phyloP scores from a whole-genome alignment of 371 early-diverging fungal species.

The Mortierella sp. region DNA sequence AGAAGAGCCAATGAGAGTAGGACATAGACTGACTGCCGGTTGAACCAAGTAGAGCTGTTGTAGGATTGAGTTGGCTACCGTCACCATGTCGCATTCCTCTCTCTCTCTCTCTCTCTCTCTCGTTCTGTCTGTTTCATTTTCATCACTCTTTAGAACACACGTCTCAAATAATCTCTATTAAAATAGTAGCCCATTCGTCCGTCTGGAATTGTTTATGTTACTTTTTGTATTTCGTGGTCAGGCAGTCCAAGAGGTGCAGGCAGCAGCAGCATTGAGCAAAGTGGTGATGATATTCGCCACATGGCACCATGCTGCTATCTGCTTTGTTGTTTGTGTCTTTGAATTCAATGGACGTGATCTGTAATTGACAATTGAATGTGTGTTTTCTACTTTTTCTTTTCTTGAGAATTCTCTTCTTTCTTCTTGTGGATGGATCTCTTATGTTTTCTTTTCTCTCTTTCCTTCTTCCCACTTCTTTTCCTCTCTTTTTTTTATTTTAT shows the following conservation, averaged over 20 bases:
- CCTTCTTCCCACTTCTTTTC: background rate
- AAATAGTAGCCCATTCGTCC: too few species aligned
- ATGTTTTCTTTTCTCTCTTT: background rate
- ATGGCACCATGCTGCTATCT: background rate
- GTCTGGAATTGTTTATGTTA: too few species aligned
- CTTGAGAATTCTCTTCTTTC: background rate
- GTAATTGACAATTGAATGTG: conserved; percentile 4
- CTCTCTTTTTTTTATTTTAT: too few species aligned
- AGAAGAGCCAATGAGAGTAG: background rate
- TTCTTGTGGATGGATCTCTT: background rate
- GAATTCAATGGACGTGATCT: background rate
- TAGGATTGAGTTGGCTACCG: background rate
- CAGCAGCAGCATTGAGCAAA: background rate
- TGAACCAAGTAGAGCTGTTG: background rate
- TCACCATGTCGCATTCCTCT: too few species aligned
- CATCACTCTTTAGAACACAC: too few species aligned
- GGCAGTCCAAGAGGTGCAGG: background rate
- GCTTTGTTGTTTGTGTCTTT: background rate
- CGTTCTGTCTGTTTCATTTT: too few species aligned
- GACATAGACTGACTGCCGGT: too few species aligned
- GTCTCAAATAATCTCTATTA: too few species aligned
- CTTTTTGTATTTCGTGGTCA: too few species aligned
- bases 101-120: too few species aligned
- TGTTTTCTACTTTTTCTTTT: conserved; percentile 2
- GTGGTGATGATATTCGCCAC: background rate